Evolutionary conservation across 2,329 filamentous ascomycete species (phyloP), one percentile per base, ranked within the genome.

Genomic region (Eutypa lata): DNA sequence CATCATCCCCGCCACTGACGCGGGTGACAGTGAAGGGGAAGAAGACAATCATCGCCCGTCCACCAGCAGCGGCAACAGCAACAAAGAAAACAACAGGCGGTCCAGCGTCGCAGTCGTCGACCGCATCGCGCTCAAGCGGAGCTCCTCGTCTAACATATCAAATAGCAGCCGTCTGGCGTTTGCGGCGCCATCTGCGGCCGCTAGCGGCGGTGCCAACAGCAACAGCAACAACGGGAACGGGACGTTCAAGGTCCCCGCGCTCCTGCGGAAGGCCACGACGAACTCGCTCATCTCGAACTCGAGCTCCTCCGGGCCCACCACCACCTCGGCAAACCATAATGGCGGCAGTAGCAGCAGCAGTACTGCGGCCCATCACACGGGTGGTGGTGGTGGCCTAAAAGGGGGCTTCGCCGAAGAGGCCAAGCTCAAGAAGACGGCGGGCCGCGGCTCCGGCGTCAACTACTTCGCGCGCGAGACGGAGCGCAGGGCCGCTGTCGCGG

Each of bases 221-320:
- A 38, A 38, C 16, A 38, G 35, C 35, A 38, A 38, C 35, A 14
- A 38, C 53, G 57, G 66, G 31, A 35, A 35, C 11, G 63, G 66
- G 3, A 73, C 74, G 0, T 89, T 90, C 79, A 86, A 83, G 61
- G 82, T 89, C 1, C 89, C 90, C 0, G 79, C 82, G 0, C 76
- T 94, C 19, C 78, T 94, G 18, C 82, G 89, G 24, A 81, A 88
- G 28, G 88, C 89, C 4, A 93, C 89, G 0, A 87, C 86, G 13
- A 86, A 86, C 54, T 83, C 80, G 24, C 70, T 80, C 16, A 66
- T 77, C 40, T 78, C 73, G 47, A 63, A 61, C 47, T 55, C 63
- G 3, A n/a, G n/a, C n/a, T 61, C 70, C 13, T 50, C 48, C 42
- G 26, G 26, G 10, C 10, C 26, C 26, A 31, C 6, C 26, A 10